These are phyloP conservation scores for Gonapodya sp. DNA, from an alignment of 192 early-diverging fungal genomes.

Conservation along the genomic window DNA sequence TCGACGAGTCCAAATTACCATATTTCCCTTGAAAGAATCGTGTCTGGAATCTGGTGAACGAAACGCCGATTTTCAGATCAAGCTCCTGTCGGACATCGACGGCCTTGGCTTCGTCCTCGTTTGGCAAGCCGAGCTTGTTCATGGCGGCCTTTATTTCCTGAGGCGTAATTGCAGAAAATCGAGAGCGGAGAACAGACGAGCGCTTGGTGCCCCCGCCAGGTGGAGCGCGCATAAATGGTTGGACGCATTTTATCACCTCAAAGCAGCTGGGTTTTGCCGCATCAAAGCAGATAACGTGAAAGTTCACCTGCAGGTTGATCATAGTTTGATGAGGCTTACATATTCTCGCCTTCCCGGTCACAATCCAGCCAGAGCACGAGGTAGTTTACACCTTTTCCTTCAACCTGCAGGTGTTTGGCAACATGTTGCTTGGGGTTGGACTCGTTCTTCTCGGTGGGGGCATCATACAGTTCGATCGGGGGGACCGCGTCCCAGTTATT, in stretches of 20 bases:
- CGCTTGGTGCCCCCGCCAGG: conserved; percentile 16
- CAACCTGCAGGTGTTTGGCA: conserved; percentile 26
- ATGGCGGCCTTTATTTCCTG: conserved; percentile 32
- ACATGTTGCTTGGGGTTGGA: conserved; percentile 36
- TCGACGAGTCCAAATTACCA: conserved; percentile 32
- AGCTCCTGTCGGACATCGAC: conserved; percentile 43
- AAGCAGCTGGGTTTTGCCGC: background rate
- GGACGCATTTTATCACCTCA: conserved; percentile 24
- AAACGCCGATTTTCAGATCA: conserved; percentile 37
- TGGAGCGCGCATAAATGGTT: conserved; percentile 23
- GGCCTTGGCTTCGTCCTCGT: conserved; percentile 37
- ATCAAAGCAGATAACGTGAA: background rate
- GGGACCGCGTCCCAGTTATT: conserved; percentile 38
- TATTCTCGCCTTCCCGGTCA: conserved; percentile 44
- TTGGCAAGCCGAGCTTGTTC: conserved; percentile 35
- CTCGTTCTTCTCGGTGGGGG: conserved; percentile 29
- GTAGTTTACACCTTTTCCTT: conserved; percentile 35
- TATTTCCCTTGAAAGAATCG: conserved; percentile 46
- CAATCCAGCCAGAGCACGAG: conserved; percentile 43
- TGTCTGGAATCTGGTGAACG: conserved; percentile 38
- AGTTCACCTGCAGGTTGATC: background rate
- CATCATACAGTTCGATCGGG: conserved; percentile 30
- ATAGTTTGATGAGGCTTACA: conserved; percentile 12
- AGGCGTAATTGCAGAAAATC: conserved; percentile 24
- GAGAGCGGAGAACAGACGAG: conserved; percentile 27